Percentiles rank a stretch among this genome's conserved stretches.
phyloP scores from a whole-genome alignment of 2,329 filamentous ascomycete genomes.

The Elsinoe perseae region DNA sequence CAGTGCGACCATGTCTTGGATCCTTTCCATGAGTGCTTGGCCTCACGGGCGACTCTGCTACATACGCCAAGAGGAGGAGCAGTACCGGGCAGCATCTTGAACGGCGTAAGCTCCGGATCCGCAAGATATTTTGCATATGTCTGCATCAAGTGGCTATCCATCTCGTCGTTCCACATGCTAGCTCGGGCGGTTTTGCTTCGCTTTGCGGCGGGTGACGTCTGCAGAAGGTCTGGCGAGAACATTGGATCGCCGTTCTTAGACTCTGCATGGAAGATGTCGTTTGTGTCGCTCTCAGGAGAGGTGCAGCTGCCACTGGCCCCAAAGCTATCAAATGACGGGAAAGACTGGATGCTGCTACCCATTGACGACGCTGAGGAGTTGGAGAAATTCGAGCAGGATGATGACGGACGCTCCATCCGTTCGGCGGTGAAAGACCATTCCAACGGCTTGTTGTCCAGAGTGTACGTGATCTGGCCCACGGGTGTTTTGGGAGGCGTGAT shows the following conservation, averaged over 20 bases:
- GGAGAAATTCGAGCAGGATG: constrained; percentile 51
- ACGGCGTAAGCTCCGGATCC: constrained; percentile 58
- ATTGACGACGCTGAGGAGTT: constrained; percentile 56
- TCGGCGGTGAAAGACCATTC: constrained; percentile 24
- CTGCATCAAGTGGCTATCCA: constrained; percentile 60
- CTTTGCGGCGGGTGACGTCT: constrained; percentile 30
- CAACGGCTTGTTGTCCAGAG: constrained; percentile 27
- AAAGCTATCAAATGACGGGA: constrained; percentile 45
- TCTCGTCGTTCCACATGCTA: constrained; percentile 51
- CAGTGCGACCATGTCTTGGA: constrained; percentile 38
- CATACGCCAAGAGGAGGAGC: constrained; percentile 58
- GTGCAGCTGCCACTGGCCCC: constrained; percentile 46
- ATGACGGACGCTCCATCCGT: constrained; percentile 47
- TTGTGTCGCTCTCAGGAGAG: constrained; percentile 52
- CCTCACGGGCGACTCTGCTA: constrained; percentile 54
- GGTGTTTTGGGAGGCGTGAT: constrained; percentile 45
- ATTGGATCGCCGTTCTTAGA: constrained; percentile 22
- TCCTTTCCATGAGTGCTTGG: constrained; percentile 53
- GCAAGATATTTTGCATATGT: constrained; percentile 59
- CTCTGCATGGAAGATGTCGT: constrained; percentile 41
- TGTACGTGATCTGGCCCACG: constrained; percentile 33
- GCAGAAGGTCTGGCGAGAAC: constrained; percentile 22
- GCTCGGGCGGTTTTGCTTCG: constrained; percentile 37
- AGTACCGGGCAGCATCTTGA: constrained; percentile 58
- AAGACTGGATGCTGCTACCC: constrained; percentile 50